These are phyloP conservation scores for Annulohypoxylon truncatum DNA, from an alignment of 2,329 filamentous ascomycete genomes.

Conservation along the genomic window DNA sequence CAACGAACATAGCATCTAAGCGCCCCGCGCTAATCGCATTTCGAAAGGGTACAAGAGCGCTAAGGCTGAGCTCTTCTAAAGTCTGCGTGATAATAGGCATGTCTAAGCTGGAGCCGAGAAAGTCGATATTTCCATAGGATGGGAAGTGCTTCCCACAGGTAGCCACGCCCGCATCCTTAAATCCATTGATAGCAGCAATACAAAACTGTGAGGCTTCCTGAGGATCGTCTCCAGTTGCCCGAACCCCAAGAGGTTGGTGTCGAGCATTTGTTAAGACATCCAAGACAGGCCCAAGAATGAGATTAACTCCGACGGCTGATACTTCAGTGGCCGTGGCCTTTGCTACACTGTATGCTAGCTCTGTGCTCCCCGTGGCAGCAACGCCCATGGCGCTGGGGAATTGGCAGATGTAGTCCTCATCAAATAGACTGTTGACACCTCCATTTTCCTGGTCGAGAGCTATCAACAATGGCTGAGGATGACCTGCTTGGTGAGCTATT, in stretches of 20 bases:
- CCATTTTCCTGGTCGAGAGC: slow-evolving; percentile 98
- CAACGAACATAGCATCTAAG: slow-evolving; percentile 94
- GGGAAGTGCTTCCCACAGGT: slow-evolving; percentile 97
- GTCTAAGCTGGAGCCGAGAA: slow-evolving; percentile 88
- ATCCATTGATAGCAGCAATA: slow-evolving; percentile 90
- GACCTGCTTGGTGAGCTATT: slow-evolving; percentile 89
- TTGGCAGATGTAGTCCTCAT: slow-evolving; percentile 94
- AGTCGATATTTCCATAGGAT: slow-evolving; percentile 94
- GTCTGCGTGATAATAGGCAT: slow-evolving; percentile 97
- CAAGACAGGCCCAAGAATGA: slow-evolving; percentile 92
- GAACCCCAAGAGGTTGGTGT: slow-evolving; percentile 89
- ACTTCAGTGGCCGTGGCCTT: slow-evolving; percentile 94
- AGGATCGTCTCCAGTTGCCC: slow-evolving; percentile 91
- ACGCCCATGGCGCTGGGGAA: slow-evolving; percentile 98
- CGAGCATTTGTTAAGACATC: slow-evolving; percentile 94
- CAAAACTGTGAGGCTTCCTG: slow-evolving; percentile 95
- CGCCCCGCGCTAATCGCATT: slow-evolving; percentile 86
- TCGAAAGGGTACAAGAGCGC: slow-evolving; percentile 88
- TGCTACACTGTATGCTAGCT: slow-evolving; percentile 88
- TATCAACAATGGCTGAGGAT: slow-evolving; percentile 88
- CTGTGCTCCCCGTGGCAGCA: slow-evolving; percentile 87
- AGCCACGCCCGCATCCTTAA: slow-evolving; percentile 88
- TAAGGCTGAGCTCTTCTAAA: slow-evolving; percentile 90
- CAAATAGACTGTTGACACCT: slow-evolving; percentile 95
- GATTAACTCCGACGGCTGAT: slow-evolving; percentile 91